Base-by-base conservation (phyloP, 108 stramenopile species). In the Hondaea fermentalgiana region DNA sequence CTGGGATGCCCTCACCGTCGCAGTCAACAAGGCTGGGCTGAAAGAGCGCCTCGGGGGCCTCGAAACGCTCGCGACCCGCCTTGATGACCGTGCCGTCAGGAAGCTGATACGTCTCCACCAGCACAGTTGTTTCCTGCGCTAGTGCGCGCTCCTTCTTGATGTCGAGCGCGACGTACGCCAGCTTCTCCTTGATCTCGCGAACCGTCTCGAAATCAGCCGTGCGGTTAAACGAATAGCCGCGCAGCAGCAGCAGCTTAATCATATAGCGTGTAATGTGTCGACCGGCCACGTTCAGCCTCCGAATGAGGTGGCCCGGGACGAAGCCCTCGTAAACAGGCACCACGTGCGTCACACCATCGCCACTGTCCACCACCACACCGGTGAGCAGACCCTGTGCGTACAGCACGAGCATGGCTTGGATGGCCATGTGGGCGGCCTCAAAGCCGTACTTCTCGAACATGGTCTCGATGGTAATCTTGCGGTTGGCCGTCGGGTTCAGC, bases 71-170 rank as follows among this genome's bases (percentile, higher is more conserved):
- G 44, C 93, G 87, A 5, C 94, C 95, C 60, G 94, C 55, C 91
- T 93, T 94, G 69, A 95, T 94, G 6, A 94, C 91, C 25, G 92
- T 91, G 53, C 95, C 95, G 89, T 95, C 95, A 4, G 95, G 95
- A 29, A 95, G 91, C 19, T 87, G 92, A 91, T 93, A 94, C 4
- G 91, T 88, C 87, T 91, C 93, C 90, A 72, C 91, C 35, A 92
- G 91, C 4, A 92, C 93, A 4, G 95, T 94, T 8, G 95, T 95
- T 55, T 95, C 95, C 91, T 87, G 89, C 47, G 95, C 94, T 23
- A 95, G 91, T 45, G 90, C 59, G 28, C 94, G 91, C 91, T 95
- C 95, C 49, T 44, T 28, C 28, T 72, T 58, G 59, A 94, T 92
- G 87, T 95, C 94, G 51, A 87, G 44, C n/a, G 93, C 91, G 5